Evolutionary conservation across 495 filamentous ascomycete species (phyloP), one percentile per base, ranked within the genome.

Genomic region (Aspergillus olivimuriae): DNA sequence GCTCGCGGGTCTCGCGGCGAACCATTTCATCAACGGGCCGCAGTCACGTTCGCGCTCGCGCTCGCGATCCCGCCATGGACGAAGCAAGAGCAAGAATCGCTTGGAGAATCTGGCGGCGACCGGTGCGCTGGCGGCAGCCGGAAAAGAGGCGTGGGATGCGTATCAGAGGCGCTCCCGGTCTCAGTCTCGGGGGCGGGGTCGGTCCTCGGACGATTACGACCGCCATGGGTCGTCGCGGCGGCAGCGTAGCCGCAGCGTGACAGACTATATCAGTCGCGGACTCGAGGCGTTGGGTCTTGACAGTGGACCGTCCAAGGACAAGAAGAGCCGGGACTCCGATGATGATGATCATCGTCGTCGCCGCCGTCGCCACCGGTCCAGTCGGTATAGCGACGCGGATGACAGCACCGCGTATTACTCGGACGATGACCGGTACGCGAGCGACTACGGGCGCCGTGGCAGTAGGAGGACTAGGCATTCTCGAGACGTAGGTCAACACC

Each of bases 1-100:
- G 32, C 72, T 95, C 44, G 89, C 87, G 48, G 89, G 89, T 58
- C 77, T 95, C 9, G 78, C 86, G 16, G 82, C 84, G n/a, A 92
- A 83, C 54, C 81, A 81, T 20, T 62, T 92, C 40, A 66, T 94
- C 47, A 86, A 94, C 55, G 87, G 89, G 14, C 72, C 82, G 8
- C 74, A 80, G 46, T 81, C 83, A n/a, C 48, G 66, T 24, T 72
- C 78, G 32, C 59, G 67, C 47, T 61, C 66, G 24, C 34, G 58
- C 37, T 43, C 24, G 5, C 6, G 24, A 6, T 11, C 6, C 24
- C 6, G 46, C 26, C 51, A 50, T 15, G 62, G 64, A 20, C 67
- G 69, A 36, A 65, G 65, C 7, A 55, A 60, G 15, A 57, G 61
- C 23, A 46, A 51, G 32, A 63, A 62, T 42, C 73, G 76, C 26